Percentiles rank a stretch among this genome's conserved stretches.
phyloP scores from a whole-genome alignment of 345 rosid genomes.

The Turnera subulata region DNA sequence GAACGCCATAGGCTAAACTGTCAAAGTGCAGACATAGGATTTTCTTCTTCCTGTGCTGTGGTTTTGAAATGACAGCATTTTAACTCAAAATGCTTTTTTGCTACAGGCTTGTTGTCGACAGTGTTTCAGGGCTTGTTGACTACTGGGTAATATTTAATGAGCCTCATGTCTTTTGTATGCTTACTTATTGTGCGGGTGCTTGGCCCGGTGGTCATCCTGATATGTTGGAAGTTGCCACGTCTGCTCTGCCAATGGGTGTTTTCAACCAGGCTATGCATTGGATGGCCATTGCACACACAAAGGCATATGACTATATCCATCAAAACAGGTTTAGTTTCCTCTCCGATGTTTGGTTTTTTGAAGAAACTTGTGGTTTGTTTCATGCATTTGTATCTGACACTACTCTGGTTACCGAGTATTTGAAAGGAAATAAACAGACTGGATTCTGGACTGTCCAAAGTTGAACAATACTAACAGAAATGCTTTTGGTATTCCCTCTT shows the following conservation, averaged over 20 bases:
- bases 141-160: constrained; percentile 93
- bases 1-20: too few species aligned
- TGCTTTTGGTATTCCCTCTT: too few species aligned
- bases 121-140: constrained; percentile 70
- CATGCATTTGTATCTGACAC: not conserved
- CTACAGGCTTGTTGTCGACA: constrained; percentile 83
- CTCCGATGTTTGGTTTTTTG: not conserved
- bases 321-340: constrained; percentile 40
- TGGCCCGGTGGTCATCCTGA: constrained; percentile 99
- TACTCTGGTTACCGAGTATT: too few species aligned
- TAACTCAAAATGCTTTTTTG: constrained; percentile 15
- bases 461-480: not conserved
- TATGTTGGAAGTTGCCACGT: constrained; percentile 79
- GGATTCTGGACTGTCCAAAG: too few species aligned
- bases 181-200: constrained; percentile 91
- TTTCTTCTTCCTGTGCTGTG: too few species aligned
- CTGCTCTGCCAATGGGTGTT: constrained; percentile 87
- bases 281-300: constrained; percentile 78
- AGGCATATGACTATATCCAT: constrained; percentile 84
- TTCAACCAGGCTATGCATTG: constrained; percentile 76
- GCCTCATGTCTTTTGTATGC: constrained; percentile 88
- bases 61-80: too few species aligned
- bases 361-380: not conserved
- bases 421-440: too few species aligned
- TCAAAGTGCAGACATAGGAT: too few species aligned